Evolutionary conservation across 179 eudicot species (phyloP).

Genomic region (Patellifolia procumbens): DNA sequence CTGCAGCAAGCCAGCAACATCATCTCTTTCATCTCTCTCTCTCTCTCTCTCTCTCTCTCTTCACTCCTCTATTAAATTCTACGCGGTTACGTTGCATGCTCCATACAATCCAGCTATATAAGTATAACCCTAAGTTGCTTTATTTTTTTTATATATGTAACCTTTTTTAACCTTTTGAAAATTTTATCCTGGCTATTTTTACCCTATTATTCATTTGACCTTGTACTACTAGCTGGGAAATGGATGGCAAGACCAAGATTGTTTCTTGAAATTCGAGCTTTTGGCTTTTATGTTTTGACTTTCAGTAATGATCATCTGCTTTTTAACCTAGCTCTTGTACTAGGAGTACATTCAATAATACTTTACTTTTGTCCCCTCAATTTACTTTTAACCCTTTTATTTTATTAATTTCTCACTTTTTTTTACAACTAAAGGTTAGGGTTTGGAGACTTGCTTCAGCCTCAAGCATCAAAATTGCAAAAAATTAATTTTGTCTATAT

Average conservation of each 20-base stretch:
- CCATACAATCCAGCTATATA: neutral
- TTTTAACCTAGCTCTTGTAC: conserved; percentile 4
- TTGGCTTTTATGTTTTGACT: conserved; percentile 8
- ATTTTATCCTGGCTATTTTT: neutral
- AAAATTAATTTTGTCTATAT: too few species aligned
- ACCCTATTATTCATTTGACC: neutral
- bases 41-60: neutral
- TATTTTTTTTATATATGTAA: too few species aligned
- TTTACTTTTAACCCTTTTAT: neutral
- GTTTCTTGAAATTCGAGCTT: conserved; percentile 6
- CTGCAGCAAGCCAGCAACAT: neutral
- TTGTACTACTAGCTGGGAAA: neutral
- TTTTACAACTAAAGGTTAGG: too few species aligned
- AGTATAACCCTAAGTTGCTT: neutral
- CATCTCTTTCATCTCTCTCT: too few species aligned
- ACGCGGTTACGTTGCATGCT: conserved; percentile 24
- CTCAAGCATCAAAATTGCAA: too few species aligned
- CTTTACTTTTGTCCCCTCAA: neutral
- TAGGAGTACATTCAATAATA: neutral
- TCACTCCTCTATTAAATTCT: neutral
- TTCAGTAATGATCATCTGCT: neutral
- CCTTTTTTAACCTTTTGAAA: neutral
- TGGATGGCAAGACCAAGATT: neutral
- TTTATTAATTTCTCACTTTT: neutral
- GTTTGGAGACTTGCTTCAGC: too few species aligned